Percentiles rank a stretch among this genome's conserved stretches.
Conservation (phyloP, 768 basidiomycete genomes). For the Lactarius psammicola region DNA sequence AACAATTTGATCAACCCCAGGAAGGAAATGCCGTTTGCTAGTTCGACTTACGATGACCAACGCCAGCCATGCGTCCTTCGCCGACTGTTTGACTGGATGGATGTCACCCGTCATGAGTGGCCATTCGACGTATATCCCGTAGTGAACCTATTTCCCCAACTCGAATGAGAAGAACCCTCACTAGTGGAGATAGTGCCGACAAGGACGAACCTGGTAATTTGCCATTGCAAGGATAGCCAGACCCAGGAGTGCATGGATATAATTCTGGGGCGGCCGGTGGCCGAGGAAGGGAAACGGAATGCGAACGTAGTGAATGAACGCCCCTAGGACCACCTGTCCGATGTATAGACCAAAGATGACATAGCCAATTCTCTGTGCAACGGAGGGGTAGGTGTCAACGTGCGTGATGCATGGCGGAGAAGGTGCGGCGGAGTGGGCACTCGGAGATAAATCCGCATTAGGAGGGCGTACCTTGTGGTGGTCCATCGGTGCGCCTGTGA, state of each 20-base stretch:
- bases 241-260: slow-evolving; percentile 48
- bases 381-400: not conserved
- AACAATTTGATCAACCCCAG: not conserved
- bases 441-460: too few relatives aligned
- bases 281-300: slow-evolving; percentile 38
- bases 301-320: slow-evolving; percentile 55
- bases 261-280: slow-evolving; percentile 41
- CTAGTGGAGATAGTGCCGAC: not conserved
- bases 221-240: slow-evolving; percentile 53
- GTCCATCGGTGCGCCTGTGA: slow-evolving; percentile 32
- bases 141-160: slow-evolving; percentile 6
- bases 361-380: slow-evolving; percentile 49
- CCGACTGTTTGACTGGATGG: slow-evolving; percentile 12
- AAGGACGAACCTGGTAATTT: slow-evolving; percentile 42
- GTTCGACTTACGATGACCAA: slow-evolving; percentile 20
- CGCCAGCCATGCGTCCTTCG: slow-evolving; percentile 23
- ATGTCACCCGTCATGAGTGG: slow-evolving; percentile 18
- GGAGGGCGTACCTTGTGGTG: slow-evolving; percentile 38
- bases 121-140: slow-evolving; percentile 28
- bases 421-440: not conserved
- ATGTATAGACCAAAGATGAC: slow-evolving; percentile 55
- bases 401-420: not conserved
- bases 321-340: slow-evolving; percentile 48
- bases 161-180: not conserved
- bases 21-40: not conserved